phyloP scores from a whole-genome alignment of 2,329 filamentous ascomycete species.

The Lachnum nothofagi region DNA sequence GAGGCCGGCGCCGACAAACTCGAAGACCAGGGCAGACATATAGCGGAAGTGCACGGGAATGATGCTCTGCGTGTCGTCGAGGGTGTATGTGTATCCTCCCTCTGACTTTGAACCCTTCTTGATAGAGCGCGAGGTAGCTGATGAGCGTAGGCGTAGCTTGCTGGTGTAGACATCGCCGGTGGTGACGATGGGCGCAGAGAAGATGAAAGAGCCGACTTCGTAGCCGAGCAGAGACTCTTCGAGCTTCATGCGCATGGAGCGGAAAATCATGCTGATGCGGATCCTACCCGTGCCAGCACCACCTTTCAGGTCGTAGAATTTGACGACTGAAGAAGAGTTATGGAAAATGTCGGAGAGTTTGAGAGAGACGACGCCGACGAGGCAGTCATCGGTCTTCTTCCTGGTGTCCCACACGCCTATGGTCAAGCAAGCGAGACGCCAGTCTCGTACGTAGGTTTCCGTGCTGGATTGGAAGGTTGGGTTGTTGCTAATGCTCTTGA shows the following conservation, averaged over 20 bases:
- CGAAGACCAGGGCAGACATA: conserved; percentile 13
- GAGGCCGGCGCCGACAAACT: conserved; percentile 6
- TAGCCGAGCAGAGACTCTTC: conserved; percentile 17
- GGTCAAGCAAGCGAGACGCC: conserved; percentile 16
- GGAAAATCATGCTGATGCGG: conserved; percentile 20
- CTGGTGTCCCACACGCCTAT: conserved; percentile 19
- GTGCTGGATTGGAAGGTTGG: conserved; percentile 18
- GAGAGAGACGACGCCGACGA: conserved; percentile 17
- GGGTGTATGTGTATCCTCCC: conserved; percentile 3
- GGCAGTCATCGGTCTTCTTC: conserved; percentile 18
- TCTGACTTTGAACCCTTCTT: conserved; percentile 11
- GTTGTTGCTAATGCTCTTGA: conserved; percentile 15
- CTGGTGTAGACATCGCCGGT: conserved; percentile 13
- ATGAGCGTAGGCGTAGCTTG: conserved; percentile 12
- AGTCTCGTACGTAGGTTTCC: conserved; percentile 19
- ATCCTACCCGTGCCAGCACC: conserved; percentile 18
- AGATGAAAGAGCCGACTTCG: conserved; percentile 15
- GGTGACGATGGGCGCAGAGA: conserved; percentile 12
- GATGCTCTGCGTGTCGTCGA: conserved; percentile 7
- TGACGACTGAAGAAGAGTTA: conserved; percentile 15
- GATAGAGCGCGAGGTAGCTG: conserved; percentile 10
- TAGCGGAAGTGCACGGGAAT: conserved; percentile 17
- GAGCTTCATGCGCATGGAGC: conserved; percentile 20
- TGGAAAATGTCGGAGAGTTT: conserved; percentile 20
- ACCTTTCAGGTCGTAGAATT: conserved; percentile 20